Evolutionary conservation across 2,329 filamentous ascomycete genomes (phyloP).

Genomic region (Verticillium nonalfalfae): DNA sequence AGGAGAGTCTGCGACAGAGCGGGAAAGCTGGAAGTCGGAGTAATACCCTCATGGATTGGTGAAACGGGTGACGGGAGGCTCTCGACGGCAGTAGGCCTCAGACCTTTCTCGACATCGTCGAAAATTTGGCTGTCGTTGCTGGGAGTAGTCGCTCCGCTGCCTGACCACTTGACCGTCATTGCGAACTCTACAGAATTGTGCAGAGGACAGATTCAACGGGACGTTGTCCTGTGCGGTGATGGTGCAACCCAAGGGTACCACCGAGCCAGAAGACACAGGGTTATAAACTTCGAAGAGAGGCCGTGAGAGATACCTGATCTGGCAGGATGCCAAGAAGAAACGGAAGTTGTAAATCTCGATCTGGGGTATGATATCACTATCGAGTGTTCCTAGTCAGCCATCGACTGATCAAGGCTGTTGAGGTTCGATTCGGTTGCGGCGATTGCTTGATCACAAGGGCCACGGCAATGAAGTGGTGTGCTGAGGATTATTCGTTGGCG

Average conservation of each 20-base stretch:
- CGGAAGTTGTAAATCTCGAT: not conserved
- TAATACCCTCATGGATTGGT: conserved; percentile 23
- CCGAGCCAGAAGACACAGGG: not conserved
- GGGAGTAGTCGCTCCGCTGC: conserved; percentile 2
- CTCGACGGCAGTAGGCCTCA: conserved; percentile 21
- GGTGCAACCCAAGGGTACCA: not conserved
- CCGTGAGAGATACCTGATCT: not conserved
- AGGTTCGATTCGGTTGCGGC: not conserved
- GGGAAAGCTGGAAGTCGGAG: conserved; percentile 19
- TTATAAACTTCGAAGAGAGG: not conserved
- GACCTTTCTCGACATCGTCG: conserved; percentile 27
- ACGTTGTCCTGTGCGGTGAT: not conserved
- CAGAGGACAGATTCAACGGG: not conserved
- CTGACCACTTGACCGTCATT: not conserved
- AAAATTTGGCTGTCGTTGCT: conserved; percentile 8
- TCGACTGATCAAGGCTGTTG: not conserved
- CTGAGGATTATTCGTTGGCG: not conserved
- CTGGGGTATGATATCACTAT: not conserved
- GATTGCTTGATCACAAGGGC: not conserved
- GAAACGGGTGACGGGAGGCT: conserved; percentile 15
- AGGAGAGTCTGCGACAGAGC: conserved; percentile 10
- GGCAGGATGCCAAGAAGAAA: not conserved
- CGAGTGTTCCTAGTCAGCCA: not conserved
- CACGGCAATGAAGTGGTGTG: not conserved
- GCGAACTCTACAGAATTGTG: not conserved